Evolutionary conservation across 2,329 filamentous ascomycete species (phyloP).

Genomic region (Knufia fluminis): DNA sequence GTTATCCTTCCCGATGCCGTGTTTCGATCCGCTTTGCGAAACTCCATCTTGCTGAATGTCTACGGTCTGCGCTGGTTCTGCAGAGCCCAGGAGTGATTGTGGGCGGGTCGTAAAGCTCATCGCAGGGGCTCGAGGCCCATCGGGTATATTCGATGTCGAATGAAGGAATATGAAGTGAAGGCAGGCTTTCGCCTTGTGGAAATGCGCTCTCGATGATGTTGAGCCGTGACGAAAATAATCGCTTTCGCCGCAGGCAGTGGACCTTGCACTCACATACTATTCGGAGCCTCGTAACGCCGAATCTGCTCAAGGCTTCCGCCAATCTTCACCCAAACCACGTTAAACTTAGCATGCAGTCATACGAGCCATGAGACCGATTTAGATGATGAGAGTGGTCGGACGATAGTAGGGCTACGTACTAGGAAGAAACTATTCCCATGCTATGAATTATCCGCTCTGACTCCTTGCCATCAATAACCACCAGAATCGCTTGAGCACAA

Average conservation of each 20-base stretch:
- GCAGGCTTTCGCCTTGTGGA: slow-evolving; percentile 7
- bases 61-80: slow-evolving; percentile 23
- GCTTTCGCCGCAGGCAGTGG: background rate
- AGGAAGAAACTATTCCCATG: slow-evolving; percentile 1
- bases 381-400: no score
- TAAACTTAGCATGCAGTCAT: no score
- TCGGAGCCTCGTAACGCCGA: background rate
- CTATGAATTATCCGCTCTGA: background rate
- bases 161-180: background rate
- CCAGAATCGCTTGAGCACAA: slow-evolving; percentile 2
- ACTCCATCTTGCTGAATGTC: slow-evolving; percentile 22
- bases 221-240: slow-evolving; percentile 3
- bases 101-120: slow-evolving; percentile 52
- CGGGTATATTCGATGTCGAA: slow-evolving; percentile 1
- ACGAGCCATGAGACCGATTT: no score
- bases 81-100: slow-evolving; percentile 41
- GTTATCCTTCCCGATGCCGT: slow-evolving; percentile 16
- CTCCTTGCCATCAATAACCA: background rate
- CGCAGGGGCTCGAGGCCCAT: slow-evolving; percentile 28
- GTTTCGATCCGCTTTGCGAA: slow-evolving; percentile 24
- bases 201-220: no score
- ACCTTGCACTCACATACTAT: no score
- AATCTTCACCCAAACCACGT: no score
- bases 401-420: no score
- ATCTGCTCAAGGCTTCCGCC: background rate